These are phyloP conservation scores for Leishmania tropica DNA, from an alignment of 208 protist species.

Conservation along the genomic window DNA sequence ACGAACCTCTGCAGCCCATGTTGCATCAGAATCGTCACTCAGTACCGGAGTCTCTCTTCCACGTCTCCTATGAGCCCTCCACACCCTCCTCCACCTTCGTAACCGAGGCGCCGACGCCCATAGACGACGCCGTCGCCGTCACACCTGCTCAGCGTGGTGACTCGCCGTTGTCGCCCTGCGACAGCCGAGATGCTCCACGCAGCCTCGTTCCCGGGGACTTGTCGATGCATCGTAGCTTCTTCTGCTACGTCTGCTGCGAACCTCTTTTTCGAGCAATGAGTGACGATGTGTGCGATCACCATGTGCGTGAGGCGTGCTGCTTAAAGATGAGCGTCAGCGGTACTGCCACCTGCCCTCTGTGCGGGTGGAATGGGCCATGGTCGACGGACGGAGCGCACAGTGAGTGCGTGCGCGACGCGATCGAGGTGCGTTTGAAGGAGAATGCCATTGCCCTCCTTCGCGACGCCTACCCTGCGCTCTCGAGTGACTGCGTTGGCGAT, in stretches of 20 bases:
- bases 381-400: neutral
- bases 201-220: neutral
- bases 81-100: neutral
- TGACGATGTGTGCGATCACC: neutral
- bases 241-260: neutral
- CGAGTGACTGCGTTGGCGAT: neutral
- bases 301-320: neutral
- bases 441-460: neutral
- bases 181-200: neutral
- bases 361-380: neutral
- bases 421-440: neutral
- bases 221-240: neutral
- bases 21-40: neutral
- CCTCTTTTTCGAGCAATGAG: neutral
- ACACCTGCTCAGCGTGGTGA: neutral
- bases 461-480: neutral
- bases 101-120: neutral
- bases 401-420: neutral
- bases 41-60: neutral
- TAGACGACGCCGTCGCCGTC: neutral
- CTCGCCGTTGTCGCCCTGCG: neutral
- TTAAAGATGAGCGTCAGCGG: slow-evolving; percentile 1
- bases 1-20: neutral
- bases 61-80: neutral
- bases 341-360: neutral